Conservation (phyloP, 371 early-diverging fungal species). For the Apophysomyces trapeziformis region DNA sequence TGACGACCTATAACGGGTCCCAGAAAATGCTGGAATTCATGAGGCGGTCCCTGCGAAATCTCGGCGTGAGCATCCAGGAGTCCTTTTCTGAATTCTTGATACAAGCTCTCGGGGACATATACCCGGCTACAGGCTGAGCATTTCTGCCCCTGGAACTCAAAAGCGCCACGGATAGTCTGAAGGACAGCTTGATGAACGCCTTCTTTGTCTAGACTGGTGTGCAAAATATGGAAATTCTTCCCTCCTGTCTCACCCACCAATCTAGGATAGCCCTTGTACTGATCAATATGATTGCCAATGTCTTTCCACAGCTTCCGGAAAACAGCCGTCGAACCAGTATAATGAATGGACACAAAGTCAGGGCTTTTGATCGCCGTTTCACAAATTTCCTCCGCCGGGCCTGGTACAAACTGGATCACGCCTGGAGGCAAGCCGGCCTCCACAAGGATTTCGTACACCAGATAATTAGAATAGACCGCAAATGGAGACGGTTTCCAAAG, state of each 20-base stretch:
- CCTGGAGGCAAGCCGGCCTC: conserved; percentile 97
- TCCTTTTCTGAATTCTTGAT: conserved; percentile 73
- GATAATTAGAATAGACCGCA: conserved; percentile 87
- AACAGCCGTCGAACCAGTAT: conserved; percentile 92
- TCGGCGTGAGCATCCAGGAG: conserved; percentile 70
- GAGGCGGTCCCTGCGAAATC: conserved; percentile 88
- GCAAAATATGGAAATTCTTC: conserved; percentile 96
- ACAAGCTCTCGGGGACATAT: conserved; percentile 88
- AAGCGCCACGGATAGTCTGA: conserved; percentile 91
- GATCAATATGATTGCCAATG: conserved; percentile 86
- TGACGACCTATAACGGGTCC: conserved; percentile 86
- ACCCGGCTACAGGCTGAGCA: conserved; percentile 94
- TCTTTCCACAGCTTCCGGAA: conserved; percentile 92
- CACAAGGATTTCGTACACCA: conserved; percentile 83
- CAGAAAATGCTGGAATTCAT: conserved; percentile 80
- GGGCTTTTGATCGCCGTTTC: conserved; percentile 76
- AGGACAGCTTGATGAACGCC: conserved; percentile 62
- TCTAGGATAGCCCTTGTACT: conserved; percentile 91
- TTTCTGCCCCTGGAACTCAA: conserved; percentile 98
- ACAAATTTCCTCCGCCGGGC: conserved; percentile 78
- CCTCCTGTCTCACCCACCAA: conserved; percentile 98
- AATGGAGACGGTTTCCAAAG: conserved; percentile 95
- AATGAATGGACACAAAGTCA: conserved; percentile 93
- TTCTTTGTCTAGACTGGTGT: conserved; percentile 66
- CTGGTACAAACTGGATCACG: conserved; percentile 96